phyloP scores from a whole-genome alignment of 2,329 filamentous ascomycete genomes.

The Diaporthe caulivora region DNA sequence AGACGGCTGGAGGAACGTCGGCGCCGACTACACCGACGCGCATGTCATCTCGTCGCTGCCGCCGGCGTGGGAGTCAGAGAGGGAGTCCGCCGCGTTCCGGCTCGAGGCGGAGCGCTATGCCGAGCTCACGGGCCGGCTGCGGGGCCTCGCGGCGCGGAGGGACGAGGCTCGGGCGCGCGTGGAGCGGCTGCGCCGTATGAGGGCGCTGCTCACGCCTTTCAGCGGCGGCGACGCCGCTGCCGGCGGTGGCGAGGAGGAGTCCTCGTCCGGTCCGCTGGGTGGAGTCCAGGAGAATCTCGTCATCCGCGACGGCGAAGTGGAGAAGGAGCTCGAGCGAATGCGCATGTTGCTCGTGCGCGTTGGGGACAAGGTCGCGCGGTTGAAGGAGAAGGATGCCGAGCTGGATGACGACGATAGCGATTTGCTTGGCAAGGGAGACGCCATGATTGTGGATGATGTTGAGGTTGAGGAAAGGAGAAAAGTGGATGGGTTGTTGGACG shows the following conservation, averaged over 20 bases:
- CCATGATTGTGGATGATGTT: conserved; percentile 50
- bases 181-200: conserved; percentile 63
- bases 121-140: conserved; percentile 62
- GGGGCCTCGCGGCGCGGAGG: conserved; percentile 61
- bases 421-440: conserved; percentile 42
- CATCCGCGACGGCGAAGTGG: conserved; percentile 73
- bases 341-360: conserved; percentile 72
- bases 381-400: conserved; percentile 46
- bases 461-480: conserved; percentile 56
- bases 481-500: conserved; percentile 56
- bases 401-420: not conserved
- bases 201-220: conserved; percentile 65
- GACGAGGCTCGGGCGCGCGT: conserved; percentile 49
- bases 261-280: conserved; percentile 44
- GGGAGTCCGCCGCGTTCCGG: conserved; percentile 54
- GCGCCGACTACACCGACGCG: conserved; percentile 59
- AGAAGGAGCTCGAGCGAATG: conserved; percentile 76
- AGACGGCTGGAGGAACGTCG: conserved; percentile 52
- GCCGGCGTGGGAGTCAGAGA: conserved; percentile 56
- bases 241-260: conserved; percentile 36
- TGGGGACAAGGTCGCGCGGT: conserved; percentile 61
- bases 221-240: conserved; percentile 38
- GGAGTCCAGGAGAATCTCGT: conserved; percentile 75
- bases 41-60: conserved; percentile 62
- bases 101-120: conserved; percentile 64